Evolutionary conservation across 495 filamentous ascomycete genomes (phyloP).

Genomic region (Annulohypoxylon bovei): DNA sequence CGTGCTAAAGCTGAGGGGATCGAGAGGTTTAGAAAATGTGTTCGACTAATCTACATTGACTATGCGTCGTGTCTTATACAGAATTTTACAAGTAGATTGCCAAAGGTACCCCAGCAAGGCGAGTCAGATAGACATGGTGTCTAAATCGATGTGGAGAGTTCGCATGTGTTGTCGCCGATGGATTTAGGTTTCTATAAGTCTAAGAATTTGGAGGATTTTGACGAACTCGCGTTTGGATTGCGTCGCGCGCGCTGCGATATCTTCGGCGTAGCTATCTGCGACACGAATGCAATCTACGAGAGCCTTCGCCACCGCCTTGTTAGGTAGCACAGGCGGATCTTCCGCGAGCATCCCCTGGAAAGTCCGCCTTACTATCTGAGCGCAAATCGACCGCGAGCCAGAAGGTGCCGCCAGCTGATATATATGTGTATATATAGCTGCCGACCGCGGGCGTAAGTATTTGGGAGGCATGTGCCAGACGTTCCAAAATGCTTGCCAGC

Average conservation of each 20-base stretch:
- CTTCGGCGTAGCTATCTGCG: conserved; percentile 53
- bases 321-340: conserved; percentile 60
- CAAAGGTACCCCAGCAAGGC: background rate
- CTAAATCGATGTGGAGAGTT: background rate
- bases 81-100: conserved; percentile 1
- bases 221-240: conserved; percentile 21
- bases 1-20: conserved; percentile 10
- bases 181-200: background rate
- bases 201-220: conserved; percentile 13
- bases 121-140: background rate
- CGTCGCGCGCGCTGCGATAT: background rate
- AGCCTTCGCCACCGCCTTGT: conserved; percentile 48
- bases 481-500: conserved; percentile 69
- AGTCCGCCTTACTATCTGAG: conserved; percentile 60
- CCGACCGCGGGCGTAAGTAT: conserved; percentile 59
- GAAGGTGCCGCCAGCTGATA: conserved; percentile 63
- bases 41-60: conserved; percentile 10
- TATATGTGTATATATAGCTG: conserved; percentile 64
- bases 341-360: conserved; percentile 69
- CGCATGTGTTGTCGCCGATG: background rate
- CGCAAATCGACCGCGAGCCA: conserved; percentile 56
- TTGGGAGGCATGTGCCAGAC: conserved; percentile 67
- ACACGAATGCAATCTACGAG: conserved; percentile 63
- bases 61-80: conserved; percentile 3
- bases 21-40: background rate